Evolutionary conservation across 352 stramenopile genomes (phyloP).

Genomic region (Phytophthora quininea): DNA sequence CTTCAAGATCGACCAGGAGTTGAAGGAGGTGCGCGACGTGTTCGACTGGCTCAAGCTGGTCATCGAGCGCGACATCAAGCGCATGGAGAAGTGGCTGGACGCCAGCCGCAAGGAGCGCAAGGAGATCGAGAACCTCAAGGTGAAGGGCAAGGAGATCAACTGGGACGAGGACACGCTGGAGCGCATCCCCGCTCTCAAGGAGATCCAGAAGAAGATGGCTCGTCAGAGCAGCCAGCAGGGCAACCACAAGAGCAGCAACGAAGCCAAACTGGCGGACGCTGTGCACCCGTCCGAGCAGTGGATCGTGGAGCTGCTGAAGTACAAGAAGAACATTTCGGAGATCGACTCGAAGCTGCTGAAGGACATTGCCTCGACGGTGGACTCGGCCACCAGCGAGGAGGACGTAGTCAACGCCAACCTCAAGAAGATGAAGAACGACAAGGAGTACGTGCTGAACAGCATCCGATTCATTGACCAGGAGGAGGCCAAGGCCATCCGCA

Average conservation of each 20-base stretch:
- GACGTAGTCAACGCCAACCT: constrained; percentile 64
- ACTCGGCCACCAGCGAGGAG: constrained; percentile 66
- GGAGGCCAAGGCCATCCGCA: constrained; percentile 87
- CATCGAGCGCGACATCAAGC: constrained; percentile 84
- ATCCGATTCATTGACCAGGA: constrained; percentile 91
- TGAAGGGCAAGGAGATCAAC: constrained; percentile 87
- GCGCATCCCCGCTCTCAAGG: constrained; percentile 84
- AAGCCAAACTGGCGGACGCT: constrained; percentile 62
- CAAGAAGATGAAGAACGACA: constrained; percentile 89
- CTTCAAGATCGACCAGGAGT: constrained; percentile 80
- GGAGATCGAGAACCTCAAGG: constrained; percentile 81
- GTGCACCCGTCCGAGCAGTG: constrained; percentile 87
- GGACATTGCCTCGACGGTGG: constrained; percentile 59
- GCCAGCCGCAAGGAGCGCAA: constrained; percentile 87
- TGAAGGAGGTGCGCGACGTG: constrained; percentile 86
- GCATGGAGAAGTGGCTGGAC: constrained; percentile 86
- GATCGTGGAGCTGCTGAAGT: constrained; percentile 87
- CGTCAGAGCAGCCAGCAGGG: constrained; percentile 48
- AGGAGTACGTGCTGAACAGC: constrained; percentile 90
- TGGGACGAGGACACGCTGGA: constrained; percentile 87
- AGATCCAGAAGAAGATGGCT: constrained; percentile 84
- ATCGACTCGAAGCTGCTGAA: constrained; percentile 76
- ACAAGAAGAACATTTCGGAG: constrained; percentile 88
- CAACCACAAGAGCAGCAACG: constrained; percentile 44
- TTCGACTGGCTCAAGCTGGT: constrained; percentile 85